These are phyloP conservation scores for Candida tallmaniae DNA, from an alignment of 805 yeast genomes.

Conservation along the genomic window DNA sequence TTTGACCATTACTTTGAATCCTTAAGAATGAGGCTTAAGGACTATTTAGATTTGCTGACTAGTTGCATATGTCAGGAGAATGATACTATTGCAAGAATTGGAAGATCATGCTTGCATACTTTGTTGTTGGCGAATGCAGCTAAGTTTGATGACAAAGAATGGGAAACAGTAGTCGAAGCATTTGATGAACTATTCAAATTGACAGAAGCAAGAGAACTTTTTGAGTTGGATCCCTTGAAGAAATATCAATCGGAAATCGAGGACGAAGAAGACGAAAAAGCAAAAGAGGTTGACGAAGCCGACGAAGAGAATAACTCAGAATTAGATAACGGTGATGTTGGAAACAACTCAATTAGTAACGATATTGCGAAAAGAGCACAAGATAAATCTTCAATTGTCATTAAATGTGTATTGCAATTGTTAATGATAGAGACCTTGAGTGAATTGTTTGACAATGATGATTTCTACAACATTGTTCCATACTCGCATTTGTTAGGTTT, in stretches of 20 bases:
- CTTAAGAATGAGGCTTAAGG: constrained; percentile 69
- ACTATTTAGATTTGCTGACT: constrained; percentile 69
- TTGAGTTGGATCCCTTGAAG: constrained; percentile 51
- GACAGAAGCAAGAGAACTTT: constrained; percentile 84
- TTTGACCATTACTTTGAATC: constrained; percentile 79
- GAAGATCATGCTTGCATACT: constrained; percentile 81
- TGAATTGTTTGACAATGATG: constrained; percentile 69
- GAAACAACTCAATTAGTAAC: constrained; percentile 13
- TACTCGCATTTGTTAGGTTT: constrained; percentile 56
- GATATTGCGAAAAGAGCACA: constrained; percentile 41
- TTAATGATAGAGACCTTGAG: constrained; percentile 82
- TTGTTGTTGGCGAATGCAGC: constrained; percentile 70
- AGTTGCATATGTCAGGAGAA: constrained; percentile 95
- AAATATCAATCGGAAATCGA: background rate
- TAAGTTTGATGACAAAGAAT: constrained; percentile 61
- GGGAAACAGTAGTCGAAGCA: constrained; percentile 66
- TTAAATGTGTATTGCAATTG: constrained; percentile 86
- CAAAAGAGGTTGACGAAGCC: constrained; percentile 29
- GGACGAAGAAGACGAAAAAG: background rate
- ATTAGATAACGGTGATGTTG: constrained; percentile 13
- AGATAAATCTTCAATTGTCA: constrained; percentile 73
- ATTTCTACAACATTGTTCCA: constrained; percentile 67
- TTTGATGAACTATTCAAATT: constrained; percentile 67
- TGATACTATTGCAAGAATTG: constrained; percentile 94
- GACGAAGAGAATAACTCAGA: constrained; percentile 29